Base-by-base conservation (phyloP, 2,329 filamentous ascomycete genomes). In the Fusarium haematococcum region DNA sequence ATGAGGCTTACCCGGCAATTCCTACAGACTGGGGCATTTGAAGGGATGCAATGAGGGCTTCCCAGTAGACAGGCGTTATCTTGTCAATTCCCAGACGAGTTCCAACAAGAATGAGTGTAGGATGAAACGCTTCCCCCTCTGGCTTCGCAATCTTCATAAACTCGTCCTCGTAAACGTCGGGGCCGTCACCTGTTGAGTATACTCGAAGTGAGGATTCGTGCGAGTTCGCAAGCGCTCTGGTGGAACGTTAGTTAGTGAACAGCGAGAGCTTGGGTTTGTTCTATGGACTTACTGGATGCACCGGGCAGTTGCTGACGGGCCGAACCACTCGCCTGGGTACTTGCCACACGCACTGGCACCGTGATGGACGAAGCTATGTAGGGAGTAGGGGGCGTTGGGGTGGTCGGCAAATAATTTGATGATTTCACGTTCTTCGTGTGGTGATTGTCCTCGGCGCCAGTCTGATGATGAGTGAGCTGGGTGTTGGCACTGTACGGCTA, bases 241-340 rank as follows among this genome's bases (percentile, higher is more conserved):
- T 10, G 7, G 61, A 10, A 30, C 56, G 35, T 30, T 30, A 7
- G 13, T 78, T 16, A 70, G 59, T 32, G 18, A n/a, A 18, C 6
- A 13, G 16, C 48, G 6, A 8, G 18, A 4, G 30, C 6, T 30
- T 14, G 13, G 9, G 33, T 10, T 23, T 16, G 14, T 25, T 27
- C 18, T 13, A n/a, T 23, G 30, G n/a, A 84, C 93, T 82, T 85
- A 97, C 95, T 97, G 93, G 75, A 99, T 98, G 82, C 97, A 98
- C 66, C 93, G 91, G 56, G 97, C 95, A 11, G 97, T 97, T 8
- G 97, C 97, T 20, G 95, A 98, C n/a, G 97, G 97, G 0, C 97
- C 97, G 84, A 99, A 99, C 97, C 97, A 99, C 84, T 98, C 95
- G 41, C 97, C 97, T 0, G 97, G 97, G 79, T 97, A 94, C 83